These are phyloP conservation scores for Colletotrichum camelliae DNA, from an alignment of 2,329 filamentous ascomycete species.

Conservation along the genomic window DNA sequence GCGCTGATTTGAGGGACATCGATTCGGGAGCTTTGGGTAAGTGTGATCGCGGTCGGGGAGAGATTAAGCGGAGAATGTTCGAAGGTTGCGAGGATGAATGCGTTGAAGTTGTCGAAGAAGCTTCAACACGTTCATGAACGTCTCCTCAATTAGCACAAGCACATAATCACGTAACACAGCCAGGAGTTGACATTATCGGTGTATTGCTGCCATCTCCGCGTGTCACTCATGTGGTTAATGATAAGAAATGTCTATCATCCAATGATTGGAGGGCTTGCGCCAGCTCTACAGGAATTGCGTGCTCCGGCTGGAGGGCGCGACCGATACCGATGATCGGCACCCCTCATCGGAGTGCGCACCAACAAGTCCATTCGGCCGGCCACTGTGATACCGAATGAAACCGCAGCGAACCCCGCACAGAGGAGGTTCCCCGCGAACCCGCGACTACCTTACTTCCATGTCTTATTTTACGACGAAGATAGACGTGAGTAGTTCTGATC, in stretches of 20 bases:
- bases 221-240: neutral
- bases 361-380: neutral
- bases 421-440: no score
- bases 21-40: neutral
- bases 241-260: neutral
- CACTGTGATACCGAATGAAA: neutral
- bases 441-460: neutral
- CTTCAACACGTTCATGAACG: neutral
- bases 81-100: neutral
- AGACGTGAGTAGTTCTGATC: neutral
- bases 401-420: neutral
- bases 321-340: neutral
- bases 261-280: neutral
- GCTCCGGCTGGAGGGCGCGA: neutral
- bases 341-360: neutral
- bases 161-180: neutral
- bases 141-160: neutral
- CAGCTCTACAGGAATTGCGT: neutral
- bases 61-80: neutral
- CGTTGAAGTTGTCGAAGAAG: neutral
- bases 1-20: neutral
- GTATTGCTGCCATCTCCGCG: neutral
- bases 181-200: neutral
- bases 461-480: neutral
- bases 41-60: neutral